Evolutionary conservation across 192 early-diverging fungal genomes (phyloP).

Genomic region (Rhizophagus sp.): DNA sequence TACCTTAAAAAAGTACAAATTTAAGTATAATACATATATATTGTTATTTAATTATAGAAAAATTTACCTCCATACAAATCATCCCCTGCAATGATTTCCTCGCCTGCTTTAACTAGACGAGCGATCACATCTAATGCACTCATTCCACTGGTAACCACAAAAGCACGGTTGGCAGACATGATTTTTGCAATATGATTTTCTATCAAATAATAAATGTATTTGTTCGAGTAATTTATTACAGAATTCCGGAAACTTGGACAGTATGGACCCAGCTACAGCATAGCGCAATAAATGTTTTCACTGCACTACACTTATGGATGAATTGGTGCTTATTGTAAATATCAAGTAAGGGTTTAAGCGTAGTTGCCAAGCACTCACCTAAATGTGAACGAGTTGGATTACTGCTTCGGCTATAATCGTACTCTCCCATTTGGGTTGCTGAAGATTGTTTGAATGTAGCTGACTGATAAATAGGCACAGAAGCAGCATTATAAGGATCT

Average conservation of each 20-base stretch:
- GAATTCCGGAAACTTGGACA: neutral
- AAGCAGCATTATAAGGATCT: constrained; percentile 89
- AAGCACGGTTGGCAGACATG: constrained; percentile 84
- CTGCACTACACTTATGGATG: neutral
- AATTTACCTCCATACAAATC: constrained; percentile 90
- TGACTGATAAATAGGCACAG: constrained; percentile 96
- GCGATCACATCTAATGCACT: constrained; percentile 89
- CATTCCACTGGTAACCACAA: constrained; percentile 92
- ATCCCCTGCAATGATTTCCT: constrained; percentile 93
- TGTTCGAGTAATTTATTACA: neutral
- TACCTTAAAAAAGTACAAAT: constrained; percentile 49
- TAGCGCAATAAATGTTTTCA: neutral
- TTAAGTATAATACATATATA: constrained; percentile 12
- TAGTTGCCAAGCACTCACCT: constrained; percentile 43
- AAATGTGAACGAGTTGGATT: constrained; percentile 96
- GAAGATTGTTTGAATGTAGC: constrained; percentile 94
- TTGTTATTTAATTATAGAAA: neutral
- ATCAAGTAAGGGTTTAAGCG: neutral
- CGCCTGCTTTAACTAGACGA: constrained; percentile 82
- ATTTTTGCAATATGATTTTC: constrained; percentile 94
- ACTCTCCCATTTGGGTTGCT: constrained; percentile 83
- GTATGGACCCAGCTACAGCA: neutral
- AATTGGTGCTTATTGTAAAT: neutral
- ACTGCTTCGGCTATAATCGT: constrained; percentile 95
- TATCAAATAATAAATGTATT: constrained; percentile 31